Base-by-base conservation (phyloP, 2,329 filamentous ascomycete species). In the Apiospora sp. region DNA sequence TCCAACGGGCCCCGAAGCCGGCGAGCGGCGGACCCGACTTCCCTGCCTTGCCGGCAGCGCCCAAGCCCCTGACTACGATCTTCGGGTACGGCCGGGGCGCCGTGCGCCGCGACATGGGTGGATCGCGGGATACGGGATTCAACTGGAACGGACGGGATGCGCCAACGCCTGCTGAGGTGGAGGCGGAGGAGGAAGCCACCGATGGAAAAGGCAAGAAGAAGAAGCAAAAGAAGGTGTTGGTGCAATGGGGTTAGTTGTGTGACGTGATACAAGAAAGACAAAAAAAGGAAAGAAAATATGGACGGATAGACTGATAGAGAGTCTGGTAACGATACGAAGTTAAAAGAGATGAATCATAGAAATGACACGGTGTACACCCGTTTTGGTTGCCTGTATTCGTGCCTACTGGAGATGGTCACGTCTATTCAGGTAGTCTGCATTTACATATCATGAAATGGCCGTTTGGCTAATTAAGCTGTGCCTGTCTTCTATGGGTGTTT, bases 31-130 rank as follows among this genome's bases (percentile, higher is more conserved):
- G 81, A 64, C 92, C 95, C 74, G 90, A 91, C 0, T 98, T 98
- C 82, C 96, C 95, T 0, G 92, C 94, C 1, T 87, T 98, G 0
- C 95, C 95, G 0, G 87, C 91, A 0, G 95, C 94, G 1, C 88
- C 93, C 0, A 98, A 92, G 78, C 88, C 89, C 3, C 85, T 85
- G 58, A 90, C 88, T 1, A 90, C 88, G 0, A 90, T 92, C 64
- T 91, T 91, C 71, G 89, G 89, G 3, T 91, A 91, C 76, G 90
- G 90, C 1, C 81, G 83, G 5, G 84, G 89, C 4, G 81, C 85
- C 44, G 89, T 92, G 22, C 84, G 88, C 67, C 82, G 90, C 58
- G 89, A 91, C 76, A 82, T 86, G 51, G 86, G 85, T 12, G 78
- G 75, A 1, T 77, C 78, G 7, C 82, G 84, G 46, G 84, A 86